phyloP scores from a whole-genome alignment of 163 green algal species.

The Volvox carteri region DNA sequence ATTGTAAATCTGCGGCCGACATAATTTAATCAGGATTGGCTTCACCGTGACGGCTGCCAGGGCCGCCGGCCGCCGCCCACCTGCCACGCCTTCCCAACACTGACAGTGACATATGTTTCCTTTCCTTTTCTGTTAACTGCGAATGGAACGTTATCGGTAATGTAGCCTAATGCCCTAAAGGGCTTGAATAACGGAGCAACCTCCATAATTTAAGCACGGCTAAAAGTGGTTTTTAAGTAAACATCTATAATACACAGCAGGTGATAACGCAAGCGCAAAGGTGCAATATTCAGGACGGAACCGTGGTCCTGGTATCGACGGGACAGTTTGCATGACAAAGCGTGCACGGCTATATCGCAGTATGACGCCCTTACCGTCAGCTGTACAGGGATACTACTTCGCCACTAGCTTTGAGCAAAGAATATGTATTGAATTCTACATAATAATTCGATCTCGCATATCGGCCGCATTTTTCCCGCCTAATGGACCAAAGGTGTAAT shows the following conservation, averaged over 20 bases:
- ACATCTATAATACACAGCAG: background rate
- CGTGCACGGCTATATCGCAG: background rate
- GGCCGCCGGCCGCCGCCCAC: slow-evolving; percentile 60
- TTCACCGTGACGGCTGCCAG: background rate
- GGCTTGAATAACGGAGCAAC: slow-evolving; percentile 82
- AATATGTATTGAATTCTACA: no score
- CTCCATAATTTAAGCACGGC: background rate
- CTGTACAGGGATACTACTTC: no score
- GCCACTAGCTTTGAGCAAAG: no score
- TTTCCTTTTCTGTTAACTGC: slow-evolving; percentile 84
- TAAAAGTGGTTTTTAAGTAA: background rate
- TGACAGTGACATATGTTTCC: slow-evolving; percentile 90
- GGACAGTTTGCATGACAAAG: slow-evolving; percentile 9
- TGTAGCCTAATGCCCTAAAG: slow-evolving; percentile 94
- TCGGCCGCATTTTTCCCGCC: slow-evolving; percentile 24
- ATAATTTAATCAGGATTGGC: background rate
- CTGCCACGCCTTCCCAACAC: slow-evolving; percentile 93
- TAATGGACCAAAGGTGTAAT: background rate
- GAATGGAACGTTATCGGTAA: slow-evolving; percentile 92
- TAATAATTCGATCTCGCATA: no score
- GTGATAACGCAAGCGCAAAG: no score
- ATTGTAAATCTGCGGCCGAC: slow-evolving; percentile 87
- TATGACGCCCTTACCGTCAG: background rate
- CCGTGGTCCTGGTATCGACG: no score
- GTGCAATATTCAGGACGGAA: no score